A percentile compares a stretch with the other conserved stretches of the same genome.
phyloP scores from a whole-genome alignment of 176 grass and related monocot genomes.

The Cymbopogon citratus region DNA sequence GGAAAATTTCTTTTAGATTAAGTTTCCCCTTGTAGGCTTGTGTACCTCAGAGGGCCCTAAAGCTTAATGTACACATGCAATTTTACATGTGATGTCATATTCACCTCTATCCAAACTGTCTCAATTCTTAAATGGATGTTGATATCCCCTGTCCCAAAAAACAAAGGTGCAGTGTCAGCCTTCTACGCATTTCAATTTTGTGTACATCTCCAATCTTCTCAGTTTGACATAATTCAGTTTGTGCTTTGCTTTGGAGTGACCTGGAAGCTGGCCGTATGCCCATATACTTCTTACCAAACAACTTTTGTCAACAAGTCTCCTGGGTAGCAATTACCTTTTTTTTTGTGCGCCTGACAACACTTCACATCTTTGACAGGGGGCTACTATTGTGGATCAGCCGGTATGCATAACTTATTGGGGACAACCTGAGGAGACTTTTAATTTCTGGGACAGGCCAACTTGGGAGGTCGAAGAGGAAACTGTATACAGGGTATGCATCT shows the following conservation, averaged over 20 bases:
- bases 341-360: neutral
- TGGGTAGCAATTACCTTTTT: neutral
- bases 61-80: conserved; percentile 7
- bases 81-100: neutral
- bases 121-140: neutral
- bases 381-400: conserved; percentile 92
- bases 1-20: neutral
- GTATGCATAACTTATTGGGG: conserved; percentile 86
- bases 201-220: neutral
- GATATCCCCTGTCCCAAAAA: no score
- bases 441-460: conserved; percentile 67
- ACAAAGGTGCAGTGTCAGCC: neutral
- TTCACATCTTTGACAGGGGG: conserved; percentile 47
- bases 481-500: conserved; percentile 53
- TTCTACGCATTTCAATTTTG: neutral
- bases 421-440: conserved; percentile 51
- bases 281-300: neutral
- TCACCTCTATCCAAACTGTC: neutral
- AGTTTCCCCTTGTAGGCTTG: neutral
- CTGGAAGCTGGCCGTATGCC: neutral
- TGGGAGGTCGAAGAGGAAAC: conserved; percentile 63
- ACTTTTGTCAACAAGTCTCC: neutral
- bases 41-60: neutral
- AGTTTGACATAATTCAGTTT: neutral
- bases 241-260: neutral